Base-by-base conservation (phyloP, 495 filamentous ascomycete species). In the Penicillium turbatum region DNA sequence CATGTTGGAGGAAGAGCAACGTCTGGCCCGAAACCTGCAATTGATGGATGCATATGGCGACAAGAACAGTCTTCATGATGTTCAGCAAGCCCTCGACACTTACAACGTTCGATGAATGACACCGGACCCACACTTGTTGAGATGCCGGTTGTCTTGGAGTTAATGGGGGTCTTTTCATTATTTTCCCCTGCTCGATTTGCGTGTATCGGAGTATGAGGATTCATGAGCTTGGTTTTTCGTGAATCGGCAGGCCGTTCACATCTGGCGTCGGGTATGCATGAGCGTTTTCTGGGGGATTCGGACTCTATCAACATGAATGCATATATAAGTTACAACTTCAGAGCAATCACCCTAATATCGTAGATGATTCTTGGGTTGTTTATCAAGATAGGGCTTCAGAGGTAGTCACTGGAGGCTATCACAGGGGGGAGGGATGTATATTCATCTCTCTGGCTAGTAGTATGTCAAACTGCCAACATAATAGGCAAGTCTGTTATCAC, bases 31-130 rank as follows among this genome's bases (percentile, higher is more conserved):
- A 19, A 73, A 76, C 47, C 63, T 62, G 17, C 58, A 70, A 26
- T 55, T 76, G 21, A 71, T 76, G 70, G 78, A 84, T 29, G 81
- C 82, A 1, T 85, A 84, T 36, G 82, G 82, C n/a, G 79, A 80
- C 52, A 77, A 82, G 47, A 69, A 70, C 6, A 81, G 74, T 56
- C 43, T 84, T 13, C 70, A 77, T 16, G 82, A 80, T 66, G 66
- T 85, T 34, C 78, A 84, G 59, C 69, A 78, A 7, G 82, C 82
- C n/a, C 65, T 85, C 46, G 65, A 71, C n/a, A 70, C 72, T 6
- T 84, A 84, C 46, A 32, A 36, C 13, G 39, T 34, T 15, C 29
- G 27, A 35, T 51, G n/a, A 43, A 43, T 6, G 34, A 27, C 8
- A 16, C 13, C 8, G 5, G 26, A n/a, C 9, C 9, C 12, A 6